Conservation (phyloP, 1,284 basidiomycete species). For the Sphagnurus paluster region DNA sequence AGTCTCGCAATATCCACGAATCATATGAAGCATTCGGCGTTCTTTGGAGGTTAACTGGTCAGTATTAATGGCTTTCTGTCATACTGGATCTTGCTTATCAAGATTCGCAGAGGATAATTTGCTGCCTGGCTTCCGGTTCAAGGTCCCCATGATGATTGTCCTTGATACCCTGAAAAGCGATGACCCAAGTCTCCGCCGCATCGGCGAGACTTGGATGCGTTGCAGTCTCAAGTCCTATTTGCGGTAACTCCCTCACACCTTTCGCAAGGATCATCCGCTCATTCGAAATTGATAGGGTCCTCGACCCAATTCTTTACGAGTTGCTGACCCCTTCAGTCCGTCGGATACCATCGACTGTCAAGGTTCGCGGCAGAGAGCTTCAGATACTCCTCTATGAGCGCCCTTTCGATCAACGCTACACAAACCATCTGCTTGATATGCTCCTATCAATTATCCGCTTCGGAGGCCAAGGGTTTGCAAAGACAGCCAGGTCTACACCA, state of each 20-base stretch:
- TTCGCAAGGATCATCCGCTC: constrained; percentile 8
- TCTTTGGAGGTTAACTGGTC: constrained; percentile 88
- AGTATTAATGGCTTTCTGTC: constrained; percentile 19
- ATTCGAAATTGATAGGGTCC: constrained; percentile 51
- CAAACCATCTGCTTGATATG: constrained; percentile 74
- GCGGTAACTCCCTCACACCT: constrained; percentile 51
- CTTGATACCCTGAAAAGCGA: constrained; percentile 81
- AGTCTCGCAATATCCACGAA: constrained; percentile 49
- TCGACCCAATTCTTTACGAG: constrained; percentile 86
- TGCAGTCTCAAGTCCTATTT: constrained; percentile 90
- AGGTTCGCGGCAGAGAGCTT: constrained; percentile 66
- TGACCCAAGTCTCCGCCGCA: constrained; percentile 70
- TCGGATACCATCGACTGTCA: constrained; percentile 47
- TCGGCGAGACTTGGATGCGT: constrained; percentile 95
- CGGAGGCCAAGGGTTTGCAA: constrained; percentile 85
- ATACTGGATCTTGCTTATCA: constrained; percentile 6
- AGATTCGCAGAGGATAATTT: constrained; percentile 71
- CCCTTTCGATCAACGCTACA: constrained; percentile 76
- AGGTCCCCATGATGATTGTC: constrained; percentile 84
- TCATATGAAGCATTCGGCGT: constrained; percentile 90
- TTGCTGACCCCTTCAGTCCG: constrained; percentile 71
- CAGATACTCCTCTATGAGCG: constrained; percentile 68
- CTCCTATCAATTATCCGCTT: constrained; percentile 80
- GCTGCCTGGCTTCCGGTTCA: constrained; percentile 79
- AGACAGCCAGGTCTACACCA: constrained; percentile 60